Percentiles rank a stretch among this genome's conserved stretches.
These are phyloP conservation scores for Fusarium sp. DNA, from an alignment of 2,329 filamentous ascomycete genomes.

Conservation along the genomic window DNA sequence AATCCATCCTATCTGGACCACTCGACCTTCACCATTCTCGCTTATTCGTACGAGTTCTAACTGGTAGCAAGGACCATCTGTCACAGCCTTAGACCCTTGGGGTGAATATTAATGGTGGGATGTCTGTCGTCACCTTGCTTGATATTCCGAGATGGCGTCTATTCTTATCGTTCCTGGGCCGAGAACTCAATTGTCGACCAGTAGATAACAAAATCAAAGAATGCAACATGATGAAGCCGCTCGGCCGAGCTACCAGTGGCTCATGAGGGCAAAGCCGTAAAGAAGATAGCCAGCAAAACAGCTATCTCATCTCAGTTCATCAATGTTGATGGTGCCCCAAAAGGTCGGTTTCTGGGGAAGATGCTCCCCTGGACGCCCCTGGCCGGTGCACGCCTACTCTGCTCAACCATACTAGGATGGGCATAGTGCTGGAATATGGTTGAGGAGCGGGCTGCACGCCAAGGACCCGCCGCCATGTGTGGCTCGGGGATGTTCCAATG, in stretches of 20 bases:
- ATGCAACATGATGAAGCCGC: slow-evolving; percentile 30
- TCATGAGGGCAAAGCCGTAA: slow-evolving; percentile 33
- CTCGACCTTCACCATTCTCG: slow-evolving; percentile 16
- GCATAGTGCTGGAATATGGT: slow-evolving; percentile 56
- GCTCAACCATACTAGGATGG: slow-evolving; percentile 39
- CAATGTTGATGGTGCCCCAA: slow-evolving; percentile 48
- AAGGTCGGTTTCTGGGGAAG: slow-evolving; percentile 48
- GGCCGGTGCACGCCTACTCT: slow-evolving; percentile 36
- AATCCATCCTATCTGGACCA: slow-evolving; percentile 4
- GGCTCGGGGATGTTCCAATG: slow-evolving; percentile 42
- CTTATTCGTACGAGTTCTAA: slow-evolving; percentile 27
- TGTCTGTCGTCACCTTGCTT: slow-evolving; percentile 41
- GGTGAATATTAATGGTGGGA: slow-evolving; percentile 19
- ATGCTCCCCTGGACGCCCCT: slow-evolving; percentile 44
- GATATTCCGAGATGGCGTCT: slow-evolving; percentile 10
- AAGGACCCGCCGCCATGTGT: slow-evolving; percentile 45
- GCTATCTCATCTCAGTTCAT: slow-evolving; percentile 19
- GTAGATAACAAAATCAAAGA: slow-evolving; percentile 34
- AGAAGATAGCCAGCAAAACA: slow-evolving; percentile 39
- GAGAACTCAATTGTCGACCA: slow-evolving; percentile 26
- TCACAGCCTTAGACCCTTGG: slow-evolving; percentile 18
- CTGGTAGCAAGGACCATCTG: slow-evolving; percentile 28
- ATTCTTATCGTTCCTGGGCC: slow-evolving; percentile 33
- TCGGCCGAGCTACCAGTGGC: slow-evolving; percentile 45
- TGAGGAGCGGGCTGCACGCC: slow-evolving; percentile 54